A percentile compares a stretch with the other conserved stretches of the same genome.
These are phyloP conservation scores for Nepenthes mirabilis DNA, from an alignment of 148 eudicot genomes.

Conservation along the genomic window DNA sequence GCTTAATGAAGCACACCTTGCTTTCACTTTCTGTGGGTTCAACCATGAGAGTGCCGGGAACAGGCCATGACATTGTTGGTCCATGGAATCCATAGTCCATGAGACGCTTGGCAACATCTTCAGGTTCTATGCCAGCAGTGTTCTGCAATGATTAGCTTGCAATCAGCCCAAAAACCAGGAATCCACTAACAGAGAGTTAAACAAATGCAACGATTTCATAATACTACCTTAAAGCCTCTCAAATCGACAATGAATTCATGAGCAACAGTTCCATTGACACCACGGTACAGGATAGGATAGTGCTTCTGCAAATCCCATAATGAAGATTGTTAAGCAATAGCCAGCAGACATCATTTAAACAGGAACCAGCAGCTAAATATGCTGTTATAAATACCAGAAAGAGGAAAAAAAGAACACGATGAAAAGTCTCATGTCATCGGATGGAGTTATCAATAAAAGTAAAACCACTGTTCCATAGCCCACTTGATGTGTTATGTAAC, in stretches of 20 bases:
- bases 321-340: background rate
- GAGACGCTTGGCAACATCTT: conserved; percentile 95
- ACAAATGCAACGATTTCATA: background rate
- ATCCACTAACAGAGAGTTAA: background rate
- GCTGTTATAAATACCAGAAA: no score
- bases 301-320: conserved; percentile 34
- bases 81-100: conserved; percentile 98
- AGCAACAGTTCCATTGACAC: conserved; percentile 95
- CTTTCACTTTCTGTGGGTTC: conserved; percentile 99
- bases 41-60: conserved; percentile 98
- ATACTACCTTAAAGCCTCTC: conserved; percentile 76
- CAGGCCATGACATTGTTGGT: conserved; percentile 99
- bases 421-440: no score
- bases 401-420: no score
- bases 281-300: conserved; percentile 94
- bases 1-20: conserved; percentile 37
- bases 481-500: no score
- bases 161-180: conserved; percentile 9
- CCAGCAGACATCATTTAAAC: no score
- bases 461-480: no score
- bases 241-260: conserved; percentile 91
- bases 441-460: no score
- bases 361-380: no score
- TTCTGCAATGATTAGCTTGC: conserved; percentile 25
- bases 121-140: conserved; percentile 94